Conservation (phyloP, 2,329 filamentous ascomycete genomes). For the Ophiostoma quercus region DNA sequence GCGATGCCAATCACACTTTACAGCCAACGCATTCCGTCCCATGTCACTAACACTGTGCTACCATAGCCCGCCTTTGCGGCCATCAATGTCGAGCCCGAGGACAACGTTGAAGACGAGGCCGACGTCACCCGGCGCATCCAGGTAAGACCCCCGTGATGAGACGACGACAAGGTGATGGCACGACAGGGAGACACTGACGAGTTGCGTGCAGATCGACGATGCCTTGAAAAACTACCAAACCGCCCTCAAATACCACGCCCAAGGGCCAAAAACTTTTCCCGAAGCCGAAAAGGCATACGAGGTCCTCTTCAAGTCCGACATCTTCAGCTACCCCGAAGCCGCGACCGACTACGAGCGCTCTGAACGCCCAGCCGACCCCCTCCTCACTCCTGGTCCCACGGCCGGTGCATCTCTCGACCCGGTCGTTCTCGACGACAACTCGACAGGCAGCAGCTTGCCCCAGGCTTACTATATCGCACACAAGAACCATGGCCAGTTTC, state of each 20-base stretch:
- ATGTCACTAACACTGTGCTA: constrained; percentile 13
- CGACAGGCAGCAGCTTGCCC: constrained; percentile 71
- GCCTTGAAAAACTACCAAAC: constrained; percentile 90
- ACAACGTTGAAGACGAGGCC: constrained; percentile 81
- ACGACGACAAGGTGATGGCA: not conserved
- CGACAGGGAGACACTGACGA: not conserved
- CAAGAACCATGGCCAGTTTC: constrained; percentile 92
- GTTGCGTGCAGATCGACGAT: constrained; percentile 70
- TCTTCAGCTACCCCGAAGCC: constrained; percentile 87
- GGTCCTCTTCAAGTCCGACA: constrained; percentile 81
- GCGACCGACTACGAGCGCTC: constrained; percentile 76
- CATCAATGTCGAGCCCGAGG: constrained; percentile 90
- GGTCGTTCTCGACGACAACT: constrained; percentile 61
- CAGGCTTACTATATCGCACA: constrained; percentile 90
- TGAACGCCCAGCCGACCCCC: constrained; percentile 41
- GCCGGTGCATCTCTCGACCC: constrained; percentile 50
- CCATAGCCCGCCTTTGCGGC: constrained; percentile 67
- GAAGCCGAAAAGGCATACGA: constrained; percentile 78
- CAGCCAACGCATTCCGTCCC: not conserved
- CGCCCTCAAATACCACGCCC: constrained; percentile 84
- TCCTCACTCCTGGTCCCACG: constrained; percentile 39
- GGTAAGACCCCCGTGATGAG: constrained; percentile 33
- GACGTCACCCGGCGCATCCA: constrained; percentile 95
- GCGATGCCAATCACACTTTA: not conserved
- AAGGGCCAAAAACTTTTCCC: constrained; percentile 69